Base-by-base conservation (phyloP, 2,329 filamentous ascomycete genomes). In the Colletotrichum tamarilloi region DNA sequence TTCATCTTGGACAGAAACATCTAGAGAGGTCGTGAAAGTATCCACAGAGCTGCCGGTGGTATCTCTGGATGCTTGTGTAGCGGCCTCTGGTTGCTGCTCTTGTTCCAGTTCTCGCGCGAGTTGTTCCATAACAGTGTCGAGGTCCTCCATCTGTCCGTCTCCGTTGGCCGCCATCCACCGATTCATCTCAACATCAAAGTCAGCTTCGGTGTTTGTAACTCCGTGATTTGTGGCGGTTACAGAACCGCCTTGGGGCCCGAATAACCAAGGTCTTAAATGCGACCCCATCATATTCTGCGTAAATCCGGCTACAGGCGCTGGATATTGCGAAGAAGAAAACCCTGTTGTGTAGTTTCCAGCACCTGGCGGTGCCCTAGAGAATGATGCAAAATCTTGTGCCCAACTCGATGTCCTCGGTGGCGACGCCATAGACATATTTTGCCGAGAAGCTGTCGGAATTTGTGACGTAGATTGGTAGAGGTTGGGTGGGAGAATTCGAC, bases 51-150 rank as follows among this genome's bases (percentile, higher is more conserved):
- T 30, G 19, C 5, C 14, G 24, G 35, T 8, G 14, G 19, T 22
- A 32, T 16, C 30, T 9, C 14, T 55, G 19, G 22, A 55, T 14
- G 14, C 3, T 19, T 65, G 62, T n/a, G n/a, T 26, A 7, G 32
- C 35, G 28, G 22, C 38, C 6, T 24, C 26, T 5, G 24, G 3
- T 11, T 30, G 52, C 11, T 55, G 28, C 30, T 72, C 53, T 35
- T 71, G 56, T 53, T 84, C 82, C 9, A 85, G 77, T 67, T 86
- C 83, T 14, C 78, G 79, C 6, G 84, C 84, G 75, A 86, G 81
- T 67, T 83, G 80, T 46, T 85, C 84, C 82, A 86, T 85, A 66
- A 82, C 81, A 24, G 82, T 83, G 62, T 85, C 83, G 3, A 85
- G 83, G 38, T 84, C 78, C 28, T 80, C 77, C 79, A 85, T 84